Percentiles rank a stretch among this genome's conserved stretches.
phyloP scores from a whole-genome alignment of 108 stramenopile species.

The Nitzschia palea region DNA sequence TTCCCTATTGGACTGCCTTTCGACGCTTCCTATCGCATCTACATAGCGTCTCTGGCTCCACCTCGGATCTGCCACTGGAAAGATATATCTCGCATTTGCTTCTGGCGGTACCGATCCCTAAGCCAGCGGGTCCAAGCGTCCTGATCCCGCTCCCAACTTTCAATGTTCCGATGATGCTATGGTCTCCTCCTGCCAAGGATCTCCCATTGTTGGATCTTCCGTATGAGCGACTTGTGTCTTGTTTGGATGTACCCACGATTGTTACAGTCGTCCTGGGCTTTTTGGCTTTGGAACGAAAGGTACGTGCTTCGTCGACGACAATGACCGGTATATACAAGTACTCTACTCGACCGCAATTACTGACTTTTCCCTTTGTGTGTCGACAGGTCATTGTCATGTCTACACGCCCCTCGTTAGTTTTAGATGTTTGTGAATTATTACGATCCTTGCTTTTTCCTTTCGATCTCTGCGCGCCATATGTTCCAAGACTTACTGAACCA shows the following conservation, averaged over 20 bases:
- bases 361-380: background rate
- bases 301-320: slow-evolving; percentile 13
- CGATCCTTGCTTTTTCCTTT: slow-evolving; percentile 84
- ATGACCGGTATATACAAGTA: too few species aligned
- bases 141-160: slow-evolving; percentile 75
- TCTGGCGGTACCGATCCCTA: slow-evolving; percentile 75
- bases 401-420: slow-evolving; percentile 69
- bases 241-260: slow-evolving; percentile 82
- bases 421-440: slow-evolving; percentile 82
- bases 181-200: slow-evolving; percentile 77
- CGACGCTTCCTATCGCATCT: slow-evolving; percentile 80
- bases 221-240: slow-evolving; percentile 70
- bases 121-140: slow-evolving; percentile 76
- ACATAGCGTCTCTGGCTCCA: slow-evolving; percentile 71
- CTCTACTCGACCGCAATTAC: too few species aligned
- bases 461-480: slow-evolving; percentile 79
- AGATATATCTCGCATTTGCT: slow-evolving; percentile 83
- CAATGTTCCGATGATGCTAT: slow-evolving; percentile 73
- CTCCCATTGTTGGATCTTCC: slow-evolving; percentile 76
- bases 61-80: slow-evolving; percentile 76
- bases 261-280: slow-evolving; percentile 82
- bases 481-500: slow-evolving; percentile 79
- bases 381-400: slow-evolving; percentile 75
- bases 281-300: slow-evolving; percentile 79
- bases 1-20: slow-evolving; percentile 88